These are phyloP conservation scores for Kodamaea jinghongensis DNA, from an alignment of 805 yeast species.

Conservation along the genomic window DNA sequence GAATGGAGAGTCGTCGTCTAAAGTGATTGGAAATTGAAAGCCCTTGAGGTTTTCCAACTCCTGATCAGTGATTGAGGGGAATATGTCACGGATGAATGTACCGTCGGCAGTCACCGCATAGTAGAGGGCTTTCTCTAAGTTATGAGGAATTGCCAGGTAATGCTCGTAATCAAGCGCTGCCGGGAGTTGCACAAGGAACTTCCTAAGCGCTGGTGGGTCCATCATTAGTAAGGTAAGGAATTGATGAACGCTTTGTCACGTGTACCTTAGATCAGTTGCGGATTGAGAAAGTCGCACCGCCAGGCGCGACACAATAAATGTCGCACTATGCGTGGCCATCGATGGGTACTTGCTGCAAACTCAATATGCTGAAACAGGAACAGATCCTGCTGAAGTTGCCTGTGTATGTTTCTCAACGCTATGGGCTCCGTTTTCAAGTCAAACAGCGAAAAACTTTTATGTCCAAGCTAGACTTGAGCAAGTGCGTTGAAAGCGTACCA, in stretches of 20 bases:
- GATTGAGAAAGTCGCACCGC: no score
- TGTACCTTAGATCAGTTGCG: no score
- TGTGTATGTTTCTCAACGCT: no score
- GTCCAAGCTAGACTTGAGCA: no score
- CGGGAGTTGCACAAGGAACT: slow-evolving; percentile 29
- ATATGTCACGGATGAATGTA: slow-evolving; percentile 11
- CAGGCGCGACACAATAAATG: no score
- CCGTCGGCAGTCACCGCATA: slow-evolving; percentile 23
- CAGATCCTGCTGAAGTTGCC: no score
- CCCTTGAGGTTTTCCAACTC: background rate
- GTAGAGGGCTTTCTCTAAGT: slow-evolving; percentile 29
- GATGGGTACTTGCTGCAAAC: no score
- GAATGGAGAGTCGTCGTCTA: background rate
- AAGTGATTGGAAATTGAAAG: background rate
- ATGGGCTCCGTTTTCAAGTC: no score
- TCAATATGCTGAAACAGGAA: no score
- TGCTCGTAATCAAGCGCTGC: slow-evolving; percentile 13
- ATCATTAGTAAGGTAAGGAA: background rate
- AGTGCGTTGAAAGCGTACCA: no score
- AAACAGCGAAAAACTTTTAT: no score
- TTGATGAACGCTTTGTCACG: background rate
- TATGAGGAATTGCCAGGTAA: slow-evolving; percentile 14
- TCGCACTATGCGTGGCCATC: no score
- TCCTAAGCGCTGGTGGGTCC: slow-evolving; percentile 18
- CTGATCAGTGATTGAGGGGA: slow-evolving; percentile 9